Evolutionary conservation across 129 eudicot genomes (phyloP), one percentile per base, ranked within the genome.

Genomic region (Chrysanthemum seticuspe): DNA sequence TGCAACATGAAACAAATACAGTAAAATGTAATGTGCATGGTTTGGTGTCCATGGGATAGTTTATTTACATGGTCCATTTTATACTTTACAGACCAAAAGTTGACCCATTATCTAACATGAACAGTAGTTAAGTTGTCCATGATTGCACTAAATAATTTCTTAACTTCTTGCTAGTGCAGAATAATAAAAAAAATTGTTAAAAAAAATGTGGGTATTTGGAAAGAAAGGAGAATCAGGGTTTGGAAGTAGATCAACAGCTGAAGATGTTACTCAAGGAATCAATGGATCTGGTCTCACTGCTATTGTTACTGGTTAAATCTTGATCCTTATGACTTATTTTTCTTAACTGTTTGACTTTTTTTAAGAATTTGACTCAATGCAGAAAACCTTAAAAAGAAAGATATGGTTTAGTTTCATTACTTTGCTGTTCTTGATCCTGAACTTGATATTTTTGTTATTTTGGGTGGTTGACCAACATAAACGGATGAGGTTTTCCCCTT

Each of bases 271-370:
- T n/a, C 27, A 76, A 21, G 96, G 96, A 63, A 82, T 89, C 57
- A 78, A 86, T 70, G 96, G 75, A 58, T 59, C 79, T 61, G 92
- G 86, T 75, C 90, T 86, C 75, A 82, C 92, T n/a, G 96, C 96
- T 59, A 75, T 87, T 53, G 84, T 89, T 71, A 89, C 96, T 57
- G 96, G 90, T 79, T 4, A 27, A 58, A 15, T 74, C 67, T 49
- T 23, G 16, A 6, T 73, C 62, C 49, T 21, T 50, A 51, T 36
- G 3, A 36, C 23, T 61, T 45, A 19, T 4, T 23, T 9, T 66
- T 36, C n/a, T 40, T 5, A 54, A 18, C 9, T 15, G 60, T 60
- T 70, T 72, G 60, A 23, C 29, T 14, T 13, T 66, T 6, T 54
- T 19, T 19, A 19, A 19, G 21, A 19, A 19, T 19, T 19, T 19